Base-by-base conservation (phyloP, 371 early-diverging fungal genomes). In the Chytridiales sp. region DNA sequence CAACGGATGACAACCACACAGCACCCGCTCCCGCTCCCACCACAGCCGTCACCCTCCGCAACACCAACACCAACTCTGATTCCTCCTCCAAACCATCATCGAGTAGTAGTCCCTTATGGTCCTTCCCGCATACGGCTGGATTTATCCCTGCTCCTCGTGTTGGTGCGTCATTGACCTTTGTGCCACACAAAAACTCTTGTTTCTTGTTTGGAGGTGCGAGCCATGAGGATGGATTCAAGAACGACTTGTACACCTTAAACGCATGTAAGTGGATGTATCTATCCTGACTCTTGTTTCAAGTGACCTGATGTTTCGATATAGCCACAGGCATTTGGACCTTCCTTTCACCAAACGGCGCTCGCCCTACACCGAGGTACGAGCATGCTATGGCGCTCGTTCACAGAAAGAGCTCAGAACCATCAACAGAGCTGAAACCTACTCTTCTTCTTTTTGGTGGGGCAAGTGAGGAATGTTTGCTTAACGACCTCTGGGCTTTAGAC, bases 191-290 rank as follows among this genome's bases (percentile, higher is more conserved):
- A 0, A 8, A 34, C 24, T 30, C 27, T 4, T 50, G 54, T 38
- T 5, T 68, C 1, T 29, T 67, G 35, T 72, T 72, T 57, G 72
- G 68, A 24, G 72, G 72, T 4, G 72, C 72, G 4, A 61, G 62
- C 35, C 67, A 66, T 34, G 72, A 72, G 40, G 60, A 60, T 1
- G 68, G 68, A 9, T 64, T 61, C 35, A 29, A 17, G 43, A 55
- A 64, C 43, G 58, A 54, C 21, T 34, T 67, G 4, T 39, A 49
- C 40, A 26, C 19, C 17, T 47, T 71, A 39, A 58, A 67, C 38
- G 32, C 62, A 13, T 42, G 66, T 70, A n/a, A n/a, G n/a, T n/a
- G n/a, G n/a, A n/a, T n/a, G n/a, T n/a, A n/a, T n/a, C n/a, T n/a
- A n/a, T n/a, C n/a, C n/a, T n/a, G n/a, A n/a, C n/a, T n/a, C n/a